Conservation (phyloP, 2,329 filamentous ascomycete species). For the Ceratocystis cacaofunesta region DNA sequence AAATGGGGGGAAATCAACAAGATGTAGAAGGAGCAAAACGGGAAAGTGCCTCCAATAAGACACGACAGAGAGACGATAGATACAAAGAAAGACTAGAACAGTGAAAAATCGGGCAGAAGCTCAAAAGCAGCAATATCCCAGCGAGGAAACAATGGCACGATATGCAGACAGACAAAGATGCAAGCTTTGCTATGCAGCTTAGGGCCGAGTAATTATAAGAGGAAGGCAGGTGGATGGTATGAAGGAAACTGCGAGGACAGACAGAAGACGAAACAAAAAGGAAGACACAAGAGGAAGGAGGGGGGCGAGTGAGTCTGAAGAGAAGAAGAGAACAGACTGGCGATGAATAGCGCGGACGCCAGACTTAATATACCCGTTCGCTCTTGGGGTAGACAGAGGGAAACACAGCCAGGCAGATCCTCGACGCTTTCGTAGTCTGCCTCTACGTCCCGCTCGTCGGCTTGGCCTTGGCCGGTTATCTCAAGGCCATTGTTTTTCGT, state of each 20-base stretch:
- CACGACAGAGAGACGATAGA: not conserved
- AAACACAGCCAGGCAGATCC: not conserved
- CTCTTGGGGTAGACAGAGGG: not conserved
- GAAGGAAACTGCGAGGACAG: not conserved
- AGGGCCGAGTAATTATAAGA: not conserved
- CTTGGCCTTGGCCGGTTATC: not conserved
- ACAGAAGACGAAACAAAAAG: not conserved
- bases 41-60: conserved; percentile 3
- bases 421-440: not conserved
- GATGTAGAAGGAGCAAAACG: not conserved
- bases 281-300: not conserved
- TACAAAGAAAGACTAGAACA: not conserved
- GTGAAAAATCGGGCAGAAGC: not conserved
- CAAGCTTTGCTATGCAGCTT: not conserved
- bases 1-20: not conserved
- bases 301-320: not conserved
- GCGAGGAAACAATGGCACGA: not conserved
- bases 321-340: not conserved
- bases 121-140: not conserved
- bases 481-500: not conserved
- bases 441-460: not conserved
- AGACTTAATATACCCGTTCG: conserved; percentile 1
- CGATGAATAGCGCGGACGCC: not conserved
- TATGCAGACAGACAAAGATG: not conserved
- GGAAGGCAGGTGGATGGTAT: not conserved